Conservation (phyloP, 1,284 basidiomycete species). For the Pyrrhoderma lamaoense region DNA sequence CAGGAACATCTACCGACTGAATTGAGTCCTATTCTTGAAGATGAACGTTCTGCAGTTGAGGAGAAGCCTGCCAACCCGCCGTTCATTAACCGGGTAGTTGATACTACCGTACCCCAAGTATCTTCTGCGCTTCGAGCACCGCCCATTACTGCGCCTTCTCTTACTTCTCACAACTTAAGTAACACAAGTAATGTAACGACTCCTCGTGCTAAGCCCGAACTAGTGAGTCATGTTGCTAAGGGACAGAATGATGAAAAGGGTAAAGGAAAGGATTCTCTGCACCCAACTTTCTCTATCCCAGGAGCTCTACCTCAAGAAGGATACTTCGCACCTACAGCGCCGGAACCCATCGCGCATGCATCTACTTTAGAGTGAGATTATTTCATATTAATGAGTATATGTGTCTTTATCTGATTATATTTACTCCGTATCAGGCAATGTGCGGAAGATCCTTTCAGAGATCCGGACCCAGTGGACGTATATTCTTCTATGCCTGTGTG, state of each 20-base stretch:
- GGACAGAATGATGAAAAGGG: conserved; percentile 10
- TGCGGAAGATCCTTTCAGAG: conserved; percentile 15
- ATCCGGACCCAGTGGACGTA: conserved; percentile 2
- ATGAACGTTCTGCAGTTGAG: conserved; percentile 15
- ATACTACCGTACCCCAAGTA: neutral
- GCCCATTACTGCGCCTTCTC: neutral
- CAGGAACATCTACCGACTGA: conserved; percentile 9
- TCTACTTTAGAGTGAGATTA: conserved; percentile 4
- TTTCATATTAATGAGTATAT: neutral
- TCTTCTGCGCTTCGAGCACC: conserved; percentile 5
- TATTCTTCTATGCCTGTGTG: conserved; percentile 10
- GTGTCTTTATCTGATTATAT: neutral
- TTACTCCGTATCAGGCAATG: conserved; percentile 1
- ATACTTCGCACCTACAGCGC: conserved; percentile 8
- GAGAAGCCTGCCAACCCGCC: neutral
- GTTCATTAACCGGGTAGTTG: neutral
- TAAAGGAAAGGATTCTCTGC: conserved; percentile 7
- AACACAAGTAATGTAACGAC: conserved; percentile 10
- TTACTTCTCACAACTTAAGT: neutral
- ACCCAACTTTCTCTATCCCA: neutral
- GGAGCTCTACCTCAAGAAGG: conserved; percentile 1
- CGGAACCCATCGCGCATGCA: conserved; percentile 8
- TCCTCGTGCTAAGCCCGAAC: conserved; percentile 1
- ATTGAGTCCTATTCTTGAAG: conserved; percentile 15
- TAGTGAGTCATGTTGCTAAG: neutral